Base-by-base conservation (phyloP, 2,329 filamentous ascomycete species). In the Ceratocystis colombiana region DNA sequence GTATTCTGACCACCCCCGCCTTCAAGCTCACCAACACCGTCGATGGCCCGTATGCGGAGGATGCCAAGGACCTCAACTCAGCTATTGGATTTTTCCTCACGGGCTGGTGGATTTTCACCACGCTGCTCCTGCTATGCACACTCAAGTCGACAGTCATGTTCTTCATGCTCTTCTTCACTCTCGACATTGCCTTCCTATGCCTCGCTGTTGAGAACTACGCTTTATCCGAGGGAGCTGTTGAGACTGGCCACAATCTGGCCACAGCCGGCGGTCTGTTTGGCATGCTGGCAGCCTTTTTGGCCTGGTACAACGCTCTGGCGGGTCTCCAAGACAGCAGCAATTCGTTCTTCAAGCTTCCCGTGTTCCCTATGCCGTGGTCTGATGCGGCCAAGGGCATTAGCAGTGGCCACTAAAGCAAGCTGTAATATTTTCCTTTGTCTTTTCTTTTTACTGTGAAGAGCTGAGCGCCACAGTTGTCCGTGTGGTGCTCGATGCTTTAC, bases 351-450 rank as follows among this genome's bases (percentile, higher is more conserved):
- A 82, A 94, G 75, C 85, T 96, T 69, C 93, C 92, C 64, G 91
- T 96, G 69, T 87, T 88, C 72, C 91, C 96, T 81, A 95, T 96
- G 82, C 93, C 92, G 65, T 96, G 93, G 93, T 93, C 89, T 46
- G 87, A 88, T 72, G 74, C 73, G 68, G 71, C 72, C 69, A 79
- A 87, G 79, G 77, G 76, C 65, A 78, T 79, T 48, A 78, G 78
- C 64, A 64, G 62, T 45, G 63, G 66, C 64, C 68, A 69, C 61
- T 66, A 66, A 65, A 59, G 25, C 5, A 15, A 8, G 46, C 46
- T 25, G 30, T 41, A 12, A 3, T 41, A 41, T 41, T 41, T 41
- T 41, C 28, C 22, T 64, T n/a, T 67, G 22, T 37, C 25, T 22
- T 25, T 46, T 46, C 30, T 45, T 30, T 61, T 41, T 12, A 22